These are phyloP conservation scores for Yamadazyma atlantica DNA, from an alignment of 1,139 yeast genomes.

Conservation along the genomic window DNA sequence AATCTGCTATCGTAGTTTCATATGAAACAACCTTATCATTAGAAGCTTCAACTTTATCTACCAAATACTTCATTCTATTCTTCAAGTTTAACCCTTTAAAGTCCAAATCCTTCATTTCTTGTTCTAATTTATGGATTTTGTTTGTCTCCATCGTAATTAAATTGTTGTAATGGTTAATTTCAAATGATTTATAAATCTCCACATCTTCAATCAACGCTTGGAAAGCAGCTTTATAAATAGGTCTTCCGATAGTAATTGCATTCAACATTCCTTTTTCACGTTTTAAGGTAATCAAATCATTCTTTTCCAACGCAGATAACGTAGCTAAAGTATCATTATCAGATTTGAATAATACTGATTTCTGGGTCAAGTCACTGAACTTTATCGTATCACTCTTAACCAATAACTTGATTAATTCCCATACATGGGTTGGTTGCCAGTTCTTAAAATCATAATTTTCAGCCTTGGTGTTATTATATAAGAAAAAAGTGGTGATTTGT, in stretches of 20 bases:
- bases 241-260: constrained; percentile 75
- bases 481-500: constrained; percentile 81
- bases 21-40: constrained; percentile 48
- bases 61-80: constrained; percentile 63
- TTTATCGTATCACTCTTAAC: constrained; percentile 46
- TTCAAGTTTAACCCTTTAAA: constrained; percentile 49
- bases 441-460: constrained; percentile 30
- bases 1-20: constrained; percentile 28
- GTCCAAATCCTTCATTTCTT: constrained; percentile 59
- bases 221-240: constrained; percentile 83
- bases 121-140: constrained; percentile 65
- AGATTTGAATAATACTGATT: constrained; percentile 62
- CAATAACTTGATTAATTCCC: constrained; percentile 74
- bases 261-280: constrained; percentile 75
- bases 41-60: constrained; percentile 60
- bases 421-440: constrained; percentile 81
- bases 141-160: constrained; percentile 61
- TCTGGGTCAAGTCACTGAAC: constrained; percentile 53
- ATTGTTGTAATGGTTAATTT: constrained; percentile 56
- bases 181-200: constrained; percentile 60
- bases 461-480: constrained; percentile 38
- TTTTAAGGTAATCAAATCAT: constrained; percentile 67
- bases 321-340: constrained; percentile 50
- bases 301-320: constrained; percentile 71
- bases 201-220: constrained; percentile 57